These are phyloP conservation scores for Hypoxylon sp. DNA, from an alignment of 2,329 filamentous ascomycete species.

Conservation along the genomic window DNA sequence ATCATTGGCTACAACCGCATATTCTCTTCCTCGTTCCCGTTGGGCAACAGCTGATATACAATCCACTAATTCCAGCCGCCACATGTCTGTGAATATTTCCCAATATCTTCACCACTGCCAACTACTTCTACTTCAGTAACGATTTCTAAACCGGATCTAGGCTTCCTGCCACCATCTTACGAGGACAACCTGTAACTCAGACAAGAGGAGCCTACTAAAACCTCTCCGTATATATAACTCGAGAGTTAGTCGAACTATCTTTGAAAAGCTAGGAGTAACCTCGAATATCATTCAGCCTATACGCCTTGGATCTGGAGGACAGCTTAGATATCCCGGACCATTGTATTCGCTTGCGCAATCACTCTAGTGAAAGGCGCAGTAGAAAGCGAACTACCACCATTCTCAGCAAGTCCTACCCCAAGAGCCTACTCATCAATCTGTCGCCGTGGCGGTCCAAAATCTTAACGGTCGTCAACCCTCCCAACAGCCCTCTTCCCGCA, in stretches of 20 bases:
- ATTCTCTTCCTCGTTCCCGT: constrained; percentile 47
- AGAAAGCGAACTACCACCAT: constrained; percentile 18
- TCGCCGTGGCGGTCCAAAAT: constrained; percentile 60
- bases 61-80: constrained; percentile 52
- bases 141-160: constrained; percentile 43
- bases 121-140: constrained; percentile 44
- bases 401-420: constrained; percentile 26
- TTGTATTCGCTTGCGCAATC: constrained; percentile 32
- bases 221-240: constrained; percentile 38
- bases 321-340: constrained; percentile 25
- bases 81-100: constrained; percentile 48
- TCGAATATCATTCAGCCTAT: constrained; percentile 30
- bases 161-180: constrained; percentile 31
- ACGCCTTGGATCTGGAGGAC: constrained; percentile 32
- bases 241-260: constrained; percentile 29
- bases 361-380: constrained; percentile 20
- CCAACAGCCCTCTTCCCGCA: constrained; percentile 53
- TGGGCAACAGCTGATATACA: constrained; percentile 55
- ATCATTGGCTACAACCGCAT: constrained; percentile 53
- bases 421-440: constrained; percentile 31
- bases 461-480: constrained; percentile 52
- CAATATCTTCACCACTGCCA: constrained; percentile 45
- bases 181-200: constrained; percentile 38
- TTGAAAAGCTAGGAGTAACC: constrained; percentile 13
- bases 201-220: constrained; percentile 34